Conservation (phyloP, 768 basidiomycete genomes). For the Pleurotus djamor region DNA sequence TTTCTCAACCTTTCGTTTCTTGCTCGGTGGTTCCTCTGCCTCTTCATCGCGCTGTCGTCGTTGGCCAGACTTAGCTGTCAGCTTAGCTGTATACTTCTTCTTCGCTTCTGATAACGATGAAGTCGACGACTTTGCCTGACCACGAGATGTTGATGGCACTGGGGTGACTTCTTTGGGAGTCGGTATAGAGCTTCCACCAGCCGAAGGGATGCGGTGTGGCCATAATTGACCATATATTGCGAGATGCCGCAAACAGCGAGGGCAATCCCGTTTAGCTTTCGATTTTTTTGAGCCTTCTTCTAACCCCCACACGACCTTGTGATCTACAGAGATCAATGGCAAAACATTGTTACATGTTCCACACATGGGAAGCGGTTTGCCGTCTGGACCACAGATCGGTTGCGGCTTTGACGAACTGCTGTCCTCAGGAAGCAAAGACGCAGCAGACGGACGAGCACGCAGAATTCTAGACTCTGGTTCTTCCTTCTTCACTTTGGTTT, state of each 20-base stretch:
- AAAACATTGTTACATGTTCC: conserved; percentile 68
- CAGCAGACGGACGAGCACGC: conserved; percentile 42
- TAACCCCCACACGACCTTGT: conserved; percentile 73
- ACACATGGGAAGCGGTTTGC: conserved; percentile 68
- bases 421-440: conserved; percentile 29
- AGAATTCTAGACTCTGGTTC: conserved; percentile 52
- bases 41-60: conserved; percentile 24
- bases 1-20: conserved; percentile 47
- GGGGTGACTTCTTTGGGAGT: conserved; percentile 53
- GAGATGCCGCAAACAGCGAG: conserved; percentile 76
- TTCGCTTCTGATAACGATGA: conserved; percentile 51
- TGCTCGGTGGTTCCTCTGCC: conserved; percentile 36
- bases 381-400: conserved; percentile 57
- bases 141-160: conserved; percentile 40
- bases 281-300: conserved; percentile 55
- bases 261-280: conserved; percentile 68
- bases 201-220: conserved; percentile 61
- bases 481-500: conserved; percentile 26
- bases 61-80: conserved; percentile 26
- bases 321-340: conserved; percentile 75
- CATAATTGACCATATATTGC: conserved; percentile 74
- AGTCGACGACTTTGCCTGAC: conserved; percentile 20
- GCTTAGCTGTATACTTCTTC: conserved; percentile 47
- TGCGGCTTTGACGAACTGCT: conserved; percentile 31
- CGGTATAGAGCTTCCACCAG: conserved; percentile 39